These are phyloP conservation scores for Hymenoscyphus occultus DNA, from an alignment of 2,329 filamentous ascomycete species.

Conservation along the genomic window DNA sequence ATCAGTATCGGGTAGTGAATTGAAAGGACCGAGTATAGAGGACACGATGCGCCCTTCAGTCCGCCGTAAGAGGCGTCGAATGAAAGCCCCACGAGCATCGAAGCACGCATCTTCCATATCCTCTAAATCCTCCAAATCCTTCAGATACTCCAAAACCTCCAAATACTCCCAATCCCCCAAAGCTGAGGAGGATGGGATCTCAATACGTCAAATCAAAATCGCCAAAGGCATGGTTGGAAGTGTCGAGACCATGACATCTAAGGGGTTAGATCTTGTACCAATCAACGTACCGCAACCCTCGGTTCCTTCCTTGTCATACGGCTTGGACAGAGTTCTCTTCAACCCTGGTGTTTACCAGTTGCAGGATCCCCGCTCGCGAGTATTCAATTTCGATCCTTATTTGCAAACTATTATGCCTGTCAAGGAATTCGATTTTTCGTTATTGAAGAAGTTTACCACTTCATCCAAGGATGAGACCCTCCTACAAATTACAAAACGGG, in stretches of 20 bases:
- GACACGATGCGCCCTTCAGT: background rate
- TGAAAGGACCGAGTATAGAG: background rate
- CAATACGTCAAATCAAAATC: background rate
- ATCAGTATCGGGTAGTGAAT: background rate
- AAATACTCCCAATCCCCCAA: background rate
- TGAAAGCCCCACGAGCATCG: background rate
- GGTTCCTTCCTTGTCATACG: constrained; percentile 35
- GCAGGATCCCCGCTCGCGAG: constrained; percentile 80
- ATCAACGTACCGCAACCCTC: constrained; percentile 30
- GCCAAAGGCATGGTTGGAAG: constrained; percentile 17
- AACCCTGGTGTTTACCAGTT: constrained; percentile 90
- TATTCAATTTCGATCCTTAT: constrained; percentile 97
- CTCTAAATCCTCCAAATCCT: too few relatives aligned
- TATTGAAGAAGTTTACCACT: constrained; percentile 82
- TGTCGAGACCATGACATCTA: constrained; percentile 31
- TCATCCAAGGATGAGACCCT: constrained; percentile 80
- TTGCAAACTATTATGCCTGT: constrained; percentile 91
- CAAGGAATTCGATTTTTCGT: constrained; percentile 85
- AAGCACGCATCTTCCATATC: too few relatives aligned
- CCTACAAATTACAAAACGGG: constrained; percentile 61
- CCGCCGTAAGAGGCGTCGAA: background rate
- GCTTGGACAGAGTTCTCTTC: constrained; percentile 67
- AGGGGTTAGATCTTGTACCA: constrained; percentile 30
- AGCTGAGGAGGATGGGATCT: background rate
- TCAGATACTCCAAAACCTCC: too few relatives aligned